Conservation (phyloP, 768 basidiomycete species). For the Hebeloma cylindrosporum region DNA sequence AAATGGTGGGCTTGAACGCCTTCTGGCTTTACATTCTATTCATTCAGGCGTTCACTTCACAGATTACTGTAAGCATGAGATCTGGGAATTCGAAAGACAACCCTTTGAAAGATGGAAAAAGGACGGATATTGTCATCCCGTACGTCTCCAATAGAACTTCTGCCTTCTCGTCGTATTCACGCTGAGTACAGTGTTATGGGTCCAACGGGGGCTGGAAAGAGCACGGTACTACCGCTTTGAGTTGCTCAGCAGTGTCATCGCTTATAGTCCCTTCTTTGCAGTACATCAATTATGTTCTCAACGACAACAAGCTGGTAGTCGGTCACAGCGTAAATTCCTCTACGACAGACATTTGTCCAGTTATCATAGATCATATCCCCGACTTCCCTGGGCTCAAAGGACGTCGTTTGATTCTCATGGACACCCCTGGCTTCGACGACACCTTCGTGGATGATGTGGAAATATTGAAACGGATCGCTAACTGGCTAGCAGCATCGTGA, state of each 20-base stretch:
- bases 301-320: slow-evolving; percentile 3
- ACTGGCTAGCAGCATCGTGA: slow-evolving; percentile 9
- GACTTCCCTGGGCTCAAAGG: not conserved
- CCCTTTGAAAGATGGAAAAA: slow-evolving; percentile 1
- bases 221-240: not conserved
- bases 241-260: not conserved
- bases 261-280: not conserved
- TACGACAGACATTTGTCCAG: not conserved
- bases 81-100: too few species aligned
- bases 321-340: slow-evolving; percentile 5
- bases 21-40: too few species aligned
- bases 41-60: too few species aligned
- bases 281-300: slow-evolving; percentile 3
- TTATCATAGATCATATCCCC: not conserved
- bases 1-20: too few species aligned
- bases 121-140: slow-evolving; percentile 7
- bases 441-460: slow-evolving; percentile 5
- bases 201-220: slow-evolving; percentile 12
- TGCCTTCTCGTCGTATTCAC: not conserved
- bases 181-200: slow-evolving; percentile 9
- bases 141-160: not conserved
- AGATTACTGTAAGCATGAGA: too few species aligned
- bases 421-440: slow-evolving; percentile 14
- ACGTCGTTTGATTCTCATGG: slow-evolving; percentile 6
- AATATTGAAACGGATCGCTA: slow-evolving; percentile 8